Evolutionary conservation across 1,139 yeast species (phyloP).

Genomic region (Nematodospora anomalae): DNA sequence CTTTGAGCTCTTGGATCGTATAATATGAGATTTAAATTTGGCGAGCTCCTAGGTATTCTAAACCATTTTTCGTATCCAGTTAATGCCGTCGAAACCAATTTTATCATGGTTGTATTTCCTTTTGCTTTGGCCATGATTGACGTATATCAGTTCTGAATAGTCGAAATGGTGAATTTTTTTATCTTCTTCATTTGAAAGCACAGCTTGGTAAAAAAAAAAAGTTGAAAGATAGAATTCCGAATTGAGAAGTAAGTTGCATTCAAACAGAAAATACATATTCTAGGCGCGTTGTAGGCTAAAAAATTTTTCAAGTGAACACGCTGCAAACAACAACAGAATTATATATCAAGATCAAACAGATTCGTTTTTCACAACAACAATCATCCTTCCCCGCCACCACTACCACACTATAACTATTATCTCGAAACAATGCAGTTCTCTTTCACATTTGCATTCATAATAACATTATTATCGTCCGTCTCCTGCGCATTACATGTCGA

Average conservation of each 20-base stretch:
- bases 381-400: too few species aligned
- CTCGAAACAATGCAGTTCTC: slow-evolving; percentile 6
- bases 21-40: slow-evolving; percentile 75
- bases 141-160: background rate
- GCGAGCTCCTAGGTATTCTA: slow-evolving; percentile 78
- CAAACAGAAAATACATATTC: too few species aligned
- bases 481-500: slow-evolving; percentile 41
- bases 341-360: background rate
- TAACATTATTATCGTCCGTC: slow-evolving; percentile 22
- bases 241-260: slow-evolving; percentile 1
- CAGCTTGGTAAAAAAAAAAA: slow-evolving; percentile 2
- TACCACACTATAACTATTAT: too few species aligned
- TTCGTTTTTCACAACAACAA: background rate
- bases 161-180: background rate
- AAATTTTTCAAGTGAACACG: background rate
- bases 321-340: too few species aligned
- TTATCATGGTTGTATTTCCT: slow-evolving; percentile 48
- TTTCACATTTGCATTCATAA: slow-evolving; percentile 11
- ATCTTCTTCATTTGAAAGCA: background rate
- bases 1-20: slow-evolving; percentile 75
- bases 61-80: slow-evolving; percentile 86
- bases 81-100: slow-evolving; percentile 76
- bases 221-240: slow-evolving; percentile 7
- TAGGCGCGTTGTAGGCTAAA: background rate
- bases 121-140: slow-evolving; percentile 43